These are phyloP conservation scores for Colletotrichum liaoningense DNA, from an alignment of 2,329 filamentous ascomycete genomes.

Conservation along the genomic window DNA sequence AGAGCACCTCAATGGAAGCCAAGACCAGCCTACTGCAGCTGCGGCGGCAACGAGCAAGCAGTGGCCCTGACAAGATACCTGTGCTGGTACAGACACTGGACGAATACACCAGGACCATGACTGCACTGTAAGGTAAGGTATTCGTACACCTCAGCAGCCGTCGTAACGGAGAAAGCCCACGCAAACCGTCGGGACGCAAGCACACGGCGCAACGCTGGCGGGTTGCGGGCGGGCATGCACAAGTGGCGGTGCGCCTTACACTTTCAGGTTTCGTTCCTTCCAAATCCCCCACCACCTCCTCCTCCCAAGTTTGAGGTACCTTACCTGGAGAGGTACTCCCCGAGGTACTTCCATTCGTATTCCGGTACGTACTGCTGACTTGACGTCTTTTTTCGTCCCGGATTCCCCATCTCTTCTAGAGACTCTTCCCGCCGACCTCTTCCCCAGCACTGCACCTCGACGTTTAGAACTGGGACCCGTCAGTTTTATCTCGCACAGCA, in stretches of 20 bases:
- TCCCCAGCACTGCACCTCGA: background rate
- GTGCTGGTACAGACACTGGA: too few species aligned
- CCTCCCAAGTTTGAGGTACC: background rate
- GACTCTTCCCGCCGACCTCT: background rate
- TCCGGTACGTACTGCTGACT: background rate
- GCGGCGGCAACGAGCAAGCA: background rate
- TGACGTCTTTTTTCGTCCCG: background rate
- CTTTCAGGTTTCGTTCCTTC: background rate
- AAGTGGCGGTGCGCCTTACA: slow-evolving; percentile 24
- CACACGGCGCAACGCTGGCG: background rate
- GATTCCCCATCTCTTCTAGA: background rate
- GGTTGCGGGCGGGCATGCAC: background rate
- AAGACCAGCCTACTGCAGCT: slow-evolving; percentile 15
- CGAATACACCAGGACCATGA: background rate
- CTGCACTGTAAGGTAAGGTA: too few species aligned
- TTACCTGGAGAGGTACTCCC: background rate
- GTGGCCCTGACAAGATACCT: background rate
- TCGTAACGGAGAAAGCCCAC: background rate
- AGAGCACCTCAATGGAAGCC: slow-evolving; percentile 5
- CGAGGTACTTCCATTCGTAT: background rate
- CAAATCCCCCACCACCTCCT: background rate
- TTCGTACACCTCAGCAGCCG: background rate
- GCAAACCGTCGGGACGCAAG: background rate
- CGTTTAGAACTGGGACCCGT: background rate
- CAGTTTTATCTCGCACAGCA: background rate